Evolutionary conservation across 1,284 basidiomycete genomes (phyloP), one percentile per base, ranked within the genome.

Genomic region (Boletus semigastroideus): DNA sequence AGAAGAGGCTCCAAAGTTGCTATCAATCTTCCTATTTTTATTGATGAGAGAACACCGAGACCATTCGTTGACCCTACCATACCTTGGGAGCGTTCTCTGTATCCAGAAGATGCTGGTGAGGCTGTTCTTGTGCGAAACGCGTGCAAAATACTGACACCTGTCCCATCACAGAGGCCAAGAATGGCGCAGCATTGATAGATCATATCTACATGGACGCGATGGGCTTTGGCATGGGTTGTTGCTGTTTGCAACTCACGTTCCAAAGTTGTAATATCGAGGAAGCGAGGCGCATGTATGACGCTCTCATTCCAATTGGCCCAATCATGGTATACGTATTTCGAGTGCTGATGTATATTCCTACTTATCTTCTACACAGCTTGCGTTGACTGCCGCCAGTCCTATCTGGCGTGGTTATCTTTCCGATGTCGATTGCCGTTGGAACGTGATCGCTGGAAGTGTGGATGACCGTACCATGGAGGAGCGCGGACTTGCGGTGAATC

Each of bases 141-240:
- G 31, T 47, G 58, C 53, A 48, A 34, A 49, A 30, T 34, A n/a
- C 41, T 66, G 39, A 49, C 16, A 19, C 17, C 17, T 47, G n/a
- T 33, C 9, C 50, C 38, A 27, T 28, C 20, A 16, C 67, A 86
- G 94, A 96, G 76, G 94, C 94, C 2, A 90, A 87, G 68, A 78
- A 85, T 52, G 94, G 92, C 5, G 92, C 93, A 11, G 95, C 94
- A 11, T 78, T 91, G 46, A 76, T 79, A 13, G 87, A 96, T 69
- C 94, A 98, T 71, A 94, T 99, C 60, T 99, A 99, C 71, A 84
- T 99, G 79, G 97, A 99, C 71, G 95, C 97, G 2, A 98, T 98
- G 97, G 96, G 95, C 22, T 99, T 99, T 70, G 97, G 97, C 41
- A 99, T 98, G 96, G 97, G 97, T 4, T 98, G 96, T 65, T 97